Evolutionary conservation across 2,329 filamentous ascomycete species (phyloP).

Genomic region (Apiospora kogelbergensis): DNA sequence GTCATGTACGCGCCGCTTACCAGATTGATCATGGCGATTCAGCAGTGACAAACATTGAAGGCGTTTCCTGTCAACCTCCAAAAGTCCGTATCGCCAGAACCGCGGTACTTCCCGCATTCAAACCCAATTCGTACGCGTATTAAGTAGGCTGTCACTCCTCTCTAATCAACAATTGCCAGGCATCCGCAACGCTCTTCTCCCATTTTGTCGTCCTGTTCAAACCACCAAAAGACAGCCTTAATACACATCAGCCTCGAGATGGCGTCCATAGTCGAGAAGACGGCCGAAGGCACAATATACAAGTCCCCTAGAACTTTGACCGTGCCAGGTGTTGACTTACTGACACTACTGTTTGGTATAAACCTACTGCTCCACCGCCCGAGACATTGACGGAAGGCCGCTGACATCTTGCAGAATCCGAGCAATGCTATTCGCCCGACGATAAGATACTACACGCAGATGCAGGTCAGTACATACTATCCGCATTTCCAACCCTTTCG

Average conservation of each 20-base stretch:
- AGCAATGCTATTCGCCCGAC: conserved; percentile 36
- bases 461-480: conserved; percentile 35
- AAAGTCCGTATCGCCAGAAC: not conserved
- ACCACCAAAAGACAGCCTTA: not conserved
- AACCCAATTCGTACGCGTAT: not conserved
- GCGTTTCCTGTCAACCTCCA: not conserved
- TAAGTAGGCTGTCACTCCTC: not conserved
- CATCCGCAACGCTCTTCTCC: not conserved
- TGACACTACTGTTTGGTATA: conserved; percentile 45
- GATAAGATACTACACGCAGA: conserved; percentile 57
- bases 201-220: not conserved
- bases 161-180: not conserved
- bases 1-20: not conserved
- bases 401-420: conserved; percentile 33
- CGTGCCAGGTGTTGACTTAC: conserved; percentile 41
- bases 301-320: conserved; percentile 29
- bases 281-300: conserved; percentile 38
- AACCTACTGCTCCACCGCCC: not conserved
- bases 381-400: not conserved
- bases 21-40: not conserved
- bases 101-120: not conserved
- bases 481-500: not conserved
- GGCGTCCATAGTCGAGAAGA: conserved; percentile 29
- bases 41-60: not conserved
- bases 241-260: conserved; percentile 17